These are phyloP conservation scores for Rehmannia glutinosa DNA, from an alignment of 257 asterid species.

Conservation along the genomic window DNA sequence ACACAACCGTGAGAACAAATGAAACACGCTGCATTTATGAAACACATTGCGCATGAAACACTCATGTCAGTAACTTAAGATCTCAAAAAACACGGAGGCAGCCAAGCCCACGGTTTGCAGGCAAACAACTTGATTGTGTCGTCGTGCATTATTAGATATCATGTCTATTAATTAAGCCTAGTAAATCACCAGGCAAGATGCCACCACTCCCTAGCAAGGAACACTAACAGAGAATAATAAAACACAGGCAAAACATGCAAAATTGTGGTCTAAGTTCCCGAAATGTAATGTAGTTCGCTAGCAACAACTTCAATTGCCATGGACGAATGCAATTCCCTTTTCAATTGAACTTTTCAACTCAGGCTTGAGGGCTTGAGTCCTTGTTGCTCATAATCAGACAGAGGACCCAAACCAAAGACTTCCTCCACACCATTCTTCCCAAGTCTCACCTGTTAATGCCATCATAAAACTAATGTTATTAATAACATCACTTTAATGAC, in stretches of 20 bases:
- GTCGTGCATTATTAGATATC: constrained; percentile 25
- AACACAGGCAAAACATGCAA: too few relatives aligned
- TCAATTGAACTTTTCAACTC: constrained; percentile 69
- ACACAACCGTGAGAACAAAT: too few relatives aligned
- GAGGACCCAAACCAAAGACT: constrained; percentile 58
- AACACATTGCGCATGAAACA: too few relatives aligned
- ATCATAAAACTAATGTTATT: background rate
- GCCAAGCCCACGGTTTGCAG: background rate
- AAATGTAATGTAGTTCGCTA: constrained; percentile 10
- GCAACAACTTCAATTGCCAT: constrained; percentile 21
- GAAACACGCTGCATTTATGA: too few relatives aligned
- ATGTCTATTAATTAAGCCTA: background rate
- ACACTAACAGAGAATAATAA: background rate
- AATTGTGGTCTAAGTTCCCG: constrained; percentile 20
- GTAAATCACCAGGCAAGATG: background rate
- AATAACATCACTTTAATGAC: too few relatives aligned
- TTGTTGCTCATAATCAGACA: constrained; percentile 59
- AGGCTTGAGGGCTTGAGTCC: constrained; percentile 65
- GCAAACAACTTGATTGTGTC: background rate
- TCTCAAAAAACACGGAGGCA: background rate
- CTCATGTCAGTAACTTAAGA: too few relatives aligned
- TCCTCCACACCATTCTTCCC: constrained; percentile 85
- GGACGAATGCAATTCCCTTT: constrained; percentile 66
- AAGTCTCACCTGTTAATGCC: constrained; percentile 55
- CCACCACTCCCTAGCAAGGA: background rate